Percentiles rank a stretch among this genome's conserved stretches.
Conservation (phyloP, 352 stramenopile genomes). For the Pythium grandisporangium region DNA sequence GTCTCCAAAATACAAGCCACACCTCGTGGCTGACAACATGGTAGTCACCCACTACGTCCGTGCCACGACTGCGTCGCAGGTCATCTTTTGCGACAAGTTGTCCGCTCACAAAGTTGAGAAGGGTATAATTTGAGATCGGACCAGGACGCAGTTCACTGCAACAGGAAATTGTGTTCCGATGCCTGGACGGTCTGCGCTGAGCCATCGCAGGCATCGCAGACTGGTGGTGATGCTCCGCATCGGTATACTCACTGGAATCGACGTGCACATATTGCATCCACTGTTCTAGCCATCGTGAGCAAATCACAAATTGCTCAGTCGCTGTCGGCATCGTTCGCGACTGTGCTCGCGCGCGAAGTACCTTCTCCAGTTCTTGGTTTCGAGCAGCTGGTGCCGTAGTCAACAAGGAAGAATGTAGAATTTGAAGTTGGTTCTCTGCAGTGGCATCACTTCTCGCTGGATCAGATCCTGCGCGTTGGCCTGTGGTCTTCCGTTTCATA, state of each 20-base stretch:
- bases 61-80: conserved; percentile 31
- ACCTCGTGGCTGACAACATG: conserved; percentile 59
- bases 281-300: conserved; percentile 47
- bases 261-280: conserved; percentile 61
- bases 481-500: too few relatives aligned
- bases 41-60: conserved; percentile 31
- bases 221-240: conserved; percentile 5
- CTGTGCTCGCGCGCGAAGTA: conserved; percentile 27
- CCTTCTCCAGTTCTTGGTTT: conserved; percentile 42
- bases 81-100: conserved; percentile 34
- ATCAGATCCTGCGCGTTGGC: not conserved
- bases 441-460: not conserved
- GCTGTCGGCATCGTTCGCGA: conserved; percentile 12
- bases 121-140: conserved; percentile 50
- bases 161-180: too few relatives aligned
- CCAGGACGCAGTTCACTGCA: conserved; percentile 22
- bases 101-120: conserved; percentile 59
- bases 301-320: conserved; percentile 41
- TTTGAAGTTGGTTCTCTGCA: conserved; percentile 1
- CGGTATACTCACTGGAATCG: conserved; percentile 11
- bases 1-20: conserved; percentile 41
- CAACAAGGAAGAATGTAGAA: not conserved
- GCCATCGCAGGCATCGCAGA: too few relatives aligned
- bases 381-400: not conserved
- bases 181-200: too few relatives aligned